phyloP scores from a whole-genome alignment of 129 eudicot species.

The Artemisia annua region DNA sequence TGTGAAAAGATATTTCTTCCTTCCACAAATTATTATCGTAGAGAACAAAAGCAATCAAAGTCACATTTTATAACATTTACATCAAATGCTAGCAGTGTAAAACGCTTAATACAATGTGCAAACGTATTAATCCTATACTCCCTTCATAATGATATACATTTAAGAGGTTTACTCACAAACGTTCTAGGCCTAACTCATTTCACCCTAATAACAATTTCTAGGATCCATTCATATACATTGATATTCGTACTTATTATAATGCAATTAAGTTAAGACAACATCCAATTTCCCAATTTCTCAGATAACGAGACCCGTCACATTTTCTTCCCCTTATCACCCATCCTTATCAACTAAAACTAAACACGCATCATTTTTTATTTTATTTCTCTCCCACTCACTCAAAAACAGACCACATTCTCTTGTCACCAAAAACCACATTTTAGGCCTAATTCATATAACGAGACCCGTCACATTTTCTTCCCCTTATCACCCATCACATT shows the following conservation, averaged over 20 bases:
- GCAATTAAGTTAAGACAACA: too few relatives aligned
- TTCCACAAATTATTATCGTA: not conserved
- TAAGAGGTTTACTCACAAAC: not conserved
- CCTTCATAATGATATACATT: conserved; percentile 5
- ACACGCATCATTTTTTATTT: too few relatives aligned
- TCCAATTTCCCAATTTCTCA: not conserved
- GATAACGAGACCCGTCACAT: not conserved
- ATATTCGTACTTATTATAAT: too few relatives aligned
- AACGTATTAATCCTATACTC: not conserved
- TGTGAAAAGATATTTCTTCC: not conserved
- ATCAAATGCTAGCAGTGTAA: not conserved
- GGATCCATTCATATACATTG: not conserved
- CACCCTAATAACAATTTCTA: not conserved
- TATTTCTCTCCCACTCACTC: too few relatives aligned
- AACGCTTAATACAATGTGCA: conserved; percentile 3
- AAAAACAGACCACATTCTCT: too few relatives aligned
- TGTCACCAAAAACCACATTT: too few relatives aligned
- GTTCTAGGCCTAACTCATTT: not conserved
- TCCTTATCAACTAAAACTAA: too few relatives aligned
- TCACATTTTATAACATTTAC: too few relatives aligned
- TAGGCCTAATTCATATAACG: too few relatives aligned
- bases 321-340: too few relatives aligned
- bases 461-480: too few relatives aligned
- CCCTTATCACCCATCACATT: too few relatives aligned
- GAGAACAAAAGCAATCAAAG: not conserved